Base-by-base conservation (phyloP, 495 filamentous ascomycete genomes). In the Penicillium subrubescens region DNA sequence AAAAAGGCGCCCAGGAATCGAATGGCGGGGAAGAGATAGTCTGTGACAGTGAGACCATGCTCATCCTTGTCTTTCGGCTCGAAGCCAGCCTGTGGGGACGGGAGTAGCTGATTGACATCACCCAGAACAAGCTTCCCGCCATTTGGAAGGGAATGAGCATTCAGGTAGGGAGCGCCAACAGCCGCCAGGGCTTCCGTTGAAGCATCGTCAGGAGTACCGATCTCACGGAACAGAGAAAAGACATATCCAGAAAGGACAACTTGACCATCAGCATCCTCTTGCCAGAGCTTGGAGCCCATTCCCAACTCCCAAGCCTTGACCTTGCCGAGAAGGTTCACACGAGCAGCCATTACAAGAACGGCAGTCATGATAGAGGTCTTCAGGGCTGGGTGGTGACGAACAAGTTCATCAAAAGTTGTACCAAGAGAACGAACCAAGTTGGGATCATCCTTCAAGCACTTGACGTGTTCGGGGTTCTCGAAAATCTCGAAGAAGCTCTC, bases 401-500 rank as follows among this genome's bases (percentile, higher is more conserved):
- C 89, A 61, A 99, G 83, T 72, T 99, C 95, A 73, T 99, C 96
- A 71, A 99, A 96, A 14, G 90, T 90, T 7, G 83, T 86, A 23
- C 96, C 95, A 44, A 98, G 80, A 0, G 74, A 75, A 39, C 79
- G 78, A 48, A 81, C 74, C 41, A 82, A 64, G 44, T 83, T 82
- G 7, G 85, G 80, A 60, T 97, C 94, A 41, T 83, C 77, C 52
- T 88, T 85, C 83, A 98, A 82, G 64, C 86, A 88, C 67, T 91
- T 93, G 50, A 98, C 88, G 76, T 99, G 96, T 4, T 88, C 87
- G 6, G 93, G 88, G 65, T 90, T 97, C 75, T 97, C 92, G 67
- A 98, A 98, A 31, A 97, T 92, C 71, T 97, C 92, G 64, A 98
- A 92, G 76, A 93, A 99, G 66, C 84, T 89, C 44, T 91, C 88